Evolutionary conservation across 768 basidiomycete species (phyloP).

Genomic region (Brasilioporus rufonigricans): DNA sequence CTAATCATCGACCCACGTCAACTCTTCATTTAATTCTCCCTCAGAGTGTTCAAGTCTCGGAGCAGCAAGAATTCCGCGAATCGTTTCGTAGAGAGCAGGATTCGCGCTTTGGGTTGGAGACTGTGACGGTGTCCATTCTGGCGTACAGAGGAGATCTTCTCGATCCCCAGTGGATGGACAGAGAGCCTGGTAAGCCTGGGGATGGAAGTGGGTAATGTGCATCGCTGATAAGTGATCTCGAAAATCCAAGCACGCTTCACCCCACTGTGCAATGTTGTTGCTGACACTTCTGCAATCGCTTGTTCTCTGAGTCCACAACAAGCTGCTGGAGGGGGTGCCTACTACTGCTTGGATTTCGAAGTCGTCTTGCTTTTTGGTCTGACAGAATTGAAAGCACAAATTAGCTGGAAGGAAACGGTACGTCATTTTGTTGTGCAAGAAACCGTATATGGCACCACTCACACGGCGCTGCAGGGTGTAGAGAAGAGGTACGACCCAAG

Average conservation of each 20-base stretch:
- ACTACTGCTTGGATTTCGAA: conserved; percentile 25
- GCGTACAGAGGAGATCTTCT: conserved; percentile 14
- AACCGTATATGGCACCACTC: neutral
- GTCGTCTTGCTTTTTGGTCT: conserved; percentile 41
- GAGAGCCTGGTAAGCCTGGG: conserved; percentile 6
- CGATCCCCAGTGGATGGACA: conserved; percentile 12
- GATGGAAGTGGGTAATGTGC: too few relatives aligned
- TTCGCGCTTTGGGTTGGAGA: neutral
- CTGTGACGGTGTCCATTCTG: conserved; percentile 1
- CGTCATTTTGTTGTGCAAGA: neutral
- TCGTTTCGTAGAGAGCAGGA: neutral
- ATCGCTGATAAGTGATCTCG: neutral
- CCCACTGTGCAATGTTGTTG: too few relatives aligned
- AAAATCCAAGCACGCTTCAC: neutral
- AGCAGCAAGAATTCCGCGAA: conserved; percentile 19
- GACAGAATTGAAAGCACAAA: conserved; percentile 45
- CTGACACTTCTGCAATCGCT: too few relatives aligned
- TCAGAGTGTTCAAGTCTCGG: conserved; percentile 18
- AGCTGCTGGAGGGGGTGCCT: too few relatives aligned
- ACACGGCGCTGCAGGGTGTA: conserved; percentile 13
- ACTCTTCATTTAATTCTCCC: neutral
- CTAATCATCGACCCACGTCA: too few relatives aligned
- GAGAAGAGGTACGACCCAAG: conserved; percentile 14
- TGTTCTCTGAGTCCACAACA: too few relatives aligned
- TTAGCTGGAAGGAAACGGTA: conserved; percentile 38